These are phyloP conservation scores for Heliamphora pulchella DNA, from an alignment of 179 eudicot species.

Conservation along the genomic window DNA sequence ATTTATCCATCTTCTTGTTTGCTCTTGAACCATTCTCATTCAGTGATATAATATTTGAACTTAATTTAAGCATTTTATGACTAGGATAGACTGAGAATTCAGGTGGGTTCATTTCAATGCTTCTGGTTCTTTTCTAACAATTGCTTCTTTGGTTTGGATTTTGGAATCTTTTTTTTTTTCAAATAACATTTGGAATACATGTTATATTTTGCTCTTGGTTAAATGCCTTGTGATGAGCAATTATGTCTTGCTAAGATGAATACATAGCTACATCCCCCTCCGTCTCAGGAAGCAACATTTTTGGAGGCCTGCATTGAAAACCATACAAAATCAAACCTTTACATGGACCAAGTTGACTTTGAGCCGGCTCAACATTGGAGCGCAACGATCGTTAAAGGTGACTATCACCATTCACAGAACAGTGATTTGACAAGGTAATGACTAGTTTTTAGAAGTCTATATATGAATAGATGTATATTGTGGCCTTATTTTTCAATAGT, in stretches of 20 bases:
- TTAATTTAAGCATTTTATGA: background rate
- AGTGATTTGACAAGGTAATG: conserved; percentile 41
- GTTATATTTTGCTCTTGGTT: background rate
- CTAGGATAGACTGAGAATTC: conserved; percentile 3
- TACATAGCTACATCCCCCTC: conserved; percentile 8
- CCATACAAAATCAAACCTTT: conserved; percentile 86
- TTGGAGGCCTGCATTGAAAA: conserved; percentile 96
- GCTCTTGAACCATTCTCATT: background rate
- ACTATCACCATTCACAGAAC: conserved; percentile 39
- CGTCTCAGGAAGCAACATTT: conserved; percentile 75
- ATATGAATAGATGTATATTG: background rate
- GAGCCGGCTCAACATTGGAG: conserved; percentile 92
- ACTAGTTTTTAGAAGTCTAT: background rate
- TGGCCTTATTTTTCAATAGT: conserved; percentile 5
- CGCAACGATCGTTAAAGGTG: conserved; percentile 68
- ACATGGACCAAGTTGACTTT: conserved; percentile 98
- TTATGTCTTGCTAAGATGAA: background rate
- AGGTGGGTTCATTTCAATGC: background rate
- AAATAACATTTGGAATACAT: too few species aligned
- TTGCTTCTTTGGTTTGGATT: background rate
- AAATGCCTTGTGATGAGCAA: background rate
- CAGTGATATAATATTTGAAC: background rate
- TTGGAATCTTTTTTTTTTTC: background rate
- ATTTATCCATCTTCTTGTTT: background rate
- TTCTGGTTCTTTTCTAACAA: background rate